Base-by-base conservation (phyloP, 148 eudicot species). In the Cornus suecica region DNA sequence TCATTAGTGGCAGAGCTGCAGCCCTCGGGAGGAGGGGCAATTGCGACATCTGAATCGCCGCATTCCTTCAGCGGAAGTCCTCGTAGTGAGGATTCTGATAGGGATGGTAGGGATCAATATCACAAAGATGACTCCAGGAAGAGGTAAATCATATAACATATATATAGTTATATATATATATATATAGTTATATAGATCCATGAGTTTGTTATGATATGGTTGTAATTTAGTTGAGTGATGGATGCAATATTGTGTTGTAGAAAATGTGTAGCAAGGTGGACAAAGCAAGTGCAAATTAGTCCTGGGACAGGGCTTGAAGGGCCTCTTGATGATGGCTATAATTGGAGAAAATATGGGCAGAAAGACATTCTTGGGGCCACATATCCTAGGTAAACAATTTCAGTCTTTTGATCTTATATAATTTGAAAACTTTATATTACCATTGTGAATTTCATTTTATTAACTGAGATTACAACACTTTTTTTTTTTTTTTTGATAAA, bases 261-360 rank as follows among this genome's bases (percentile, higher is more conserved):
- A 61, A 84, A 84, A 77, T 31, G 71, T 42, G 72, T 75, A 75
- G 16, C 76, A 8, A 26, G 76, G 60, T 86, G 85, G 85, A 80
- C 81, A 23, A 42, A 82, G 26, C 77, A 80, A 75, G 82, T 86
- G 72, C 78, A 75, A 63, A 74, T 84, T 16, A 32, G 61, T 23
- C 74, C 82, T 0, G 84, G 73, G 65, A 51, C 76, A 18, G 85
- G 82, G 45, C 54, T 82, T 24, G 87, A 86, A 82, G 87, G 85
- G 15, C 78, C 83, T n/a, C 83, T 86, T 32, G 87, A 84, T 67
- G 89, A 86, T 70, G 86, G 86, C 29, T 80, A 65, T 37, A 77
- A 56, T 48, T 86, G 89, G 89, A 79, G 87, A 68, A 86, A 86
- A 58, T 86, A 86, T 62, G 89, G 89, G 24, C 89, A 86, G 72